Conservation (phyloP, 139 green algal species). For the Chlamydomonas sp. region DNA sequence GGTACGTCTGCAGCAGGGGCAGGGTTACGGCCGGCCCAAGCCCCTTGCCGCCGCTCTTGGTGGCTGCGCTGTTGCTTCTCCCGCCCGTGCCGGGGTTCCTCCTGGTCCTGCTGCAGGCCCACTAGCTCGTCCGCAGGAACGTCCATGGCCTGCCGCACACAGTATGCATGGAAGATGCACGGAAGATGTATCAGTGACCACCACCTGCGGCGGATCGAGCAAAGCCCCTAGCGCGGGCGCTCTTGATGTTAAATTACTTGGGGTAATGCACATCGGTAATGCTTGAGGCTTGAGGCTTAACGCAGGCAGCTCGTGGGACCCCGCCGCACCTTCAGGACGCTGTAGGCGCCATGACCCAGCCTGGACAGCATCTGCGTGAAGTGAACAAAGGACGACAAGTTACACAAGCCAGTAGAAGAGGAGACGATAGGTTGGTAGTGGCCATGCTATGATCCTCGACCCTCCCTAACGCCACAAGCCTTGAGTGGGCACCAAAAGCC, state of each 20-base stretch:
- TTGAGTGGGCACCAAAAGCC: background rate
- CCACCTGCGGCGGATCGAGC: too few relatives aligned
- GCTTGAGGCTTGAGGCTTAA: too few relatives aligned
- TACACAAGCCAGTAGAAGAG: background rate
- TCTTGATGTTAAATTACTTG: too few relatives aligned
- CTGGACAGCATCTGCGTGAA: background rate
- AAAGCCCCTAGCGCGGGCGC: too few relatives aligned
- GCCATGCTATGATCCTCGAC: too few relatives aligned
- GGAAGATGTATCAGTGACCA: too few relatives aligned
- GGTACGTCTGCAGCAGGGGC: background rate
- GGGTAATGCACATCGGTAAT: too few relatives aligned
- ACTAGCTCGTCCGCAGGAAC: slow-evolving; percentile 22
- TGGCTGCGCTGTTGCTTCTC: background rate
- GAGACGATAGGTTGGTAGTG: background rate
- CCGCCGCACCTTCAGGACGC: slow-evolving; percentile 18
- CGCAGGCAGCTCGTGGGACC: too few relatives aligned
- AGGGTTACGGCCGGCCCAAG: background rate
- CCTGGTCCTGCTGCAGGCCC: background rate
- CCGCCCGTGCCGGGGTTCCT: background rate
- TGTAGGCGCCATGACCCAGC: slow-evolving; percentile 25
- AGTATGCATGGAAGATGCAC: too few relatives aligned
- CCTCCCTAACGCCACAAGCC: background rate
- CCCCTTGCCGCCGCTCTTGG: background rate
- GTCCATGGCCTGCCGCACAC: slow-evolving; percentile 11
- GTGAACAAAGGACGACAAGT: background rate